Percentiles rank a stretch among this genome's conserved stretches.
Evolutionary conservation across 2,329 filamentous ascomycete species (phyloP).

Genomic region (Penicillium sclerotigenum): DNA sequence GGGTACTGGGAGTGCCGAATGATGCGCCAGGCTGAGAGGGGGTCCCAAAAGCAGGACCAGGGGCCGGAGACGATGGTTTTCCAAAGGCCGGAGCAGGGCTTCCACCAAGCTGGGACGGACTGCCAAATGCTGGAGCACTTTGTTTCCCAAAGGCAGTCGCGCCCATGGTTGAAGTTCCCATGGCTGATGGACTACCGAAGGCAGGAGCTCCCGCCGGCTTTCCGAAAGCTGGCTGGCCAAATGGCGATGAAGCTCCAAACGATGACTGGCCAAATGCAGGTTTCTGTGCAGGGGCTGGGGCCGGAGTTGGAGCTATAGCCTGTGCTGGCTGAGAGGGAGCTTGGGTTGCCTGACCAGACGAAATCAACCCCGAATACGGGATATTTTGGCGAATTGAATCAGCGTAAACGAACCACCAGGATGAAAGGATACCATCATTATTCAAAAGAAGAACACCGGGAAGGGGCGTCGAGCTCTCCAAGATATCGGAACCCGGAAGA

Average conservation of each 20-base stretch:
- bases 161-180: conserved; percentile 21
- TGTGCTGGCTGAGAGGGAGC: conserved; percentile 8
- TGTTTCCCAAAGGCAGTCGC: conserved; percentile 31
- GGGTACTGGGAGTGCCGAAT: conserved; percentile 38
- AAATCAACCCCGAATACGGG: conserved; percentile 67
- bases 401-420: conserved; percentile 91
- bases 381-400: conserved; percentile 75
- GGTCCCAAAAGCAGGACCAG: conserved; percentile 36
- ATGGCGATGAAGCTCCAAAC: conserved; percentile 11
- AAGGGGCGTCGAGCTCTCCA: conserved; percentile 73
- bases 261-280: conserved; percentile 27
- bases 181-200: conserved; percentile 26
- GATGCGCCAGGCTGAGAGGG: conserved; percentile 26
- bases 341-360: conserved; percentile 14
- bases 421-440: conserved; percentile 77
- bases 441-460: conserved; percentile 84
- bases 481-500: conserved; percentile 72
- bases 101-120: conserved; percentile 26
- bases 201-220: conserved; percentile 24
- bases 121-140: conserved; percentile 29
- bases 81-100: conserved; percentile 29
- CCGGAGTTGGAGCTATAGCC: conserved; percentile 9
- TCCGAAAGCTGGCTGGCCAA: conserved; percentile 38
- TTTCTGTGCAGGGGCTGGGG: conserved; percentile 15
- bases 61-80: conserved; percentile 28